Conservation (phyloP, 2,329 filamentous ascomycete genomes). For the Ilyonectria robusta region DNA sequence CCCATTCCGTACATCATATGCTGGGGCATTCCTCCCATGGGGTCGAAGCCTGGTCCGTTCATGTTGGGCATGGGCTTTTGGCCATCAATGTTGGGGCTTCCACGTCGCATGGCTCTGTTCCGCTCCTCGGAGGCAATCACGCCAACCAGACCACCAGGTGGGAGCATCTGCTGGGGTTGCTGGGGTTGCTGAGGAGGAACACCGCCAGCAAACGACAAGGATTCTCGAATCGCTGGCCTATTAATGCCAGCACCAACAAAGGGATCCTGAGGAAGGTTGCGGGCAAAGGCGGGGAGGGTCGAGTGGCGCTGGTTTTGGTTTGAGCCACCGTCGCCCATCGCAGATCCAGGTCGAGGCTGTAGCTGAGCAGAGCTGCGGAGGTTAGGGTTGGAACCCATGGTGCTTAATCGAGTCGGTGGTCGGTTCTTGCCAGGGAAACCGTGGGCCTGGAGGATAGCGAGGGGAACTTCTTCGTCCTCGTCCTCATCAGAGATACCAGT, state of each 20-base stretch:
- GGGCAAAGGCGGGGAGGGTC: conserved; percentile 84
- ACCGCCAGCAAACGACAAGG: conserved; percentile 77
- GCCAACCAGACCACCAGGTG: conserved; percentile 85
- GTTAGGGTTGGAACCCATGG: conserved; percentile 79
- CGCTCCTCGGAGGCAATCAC: conserved; percentile 91
- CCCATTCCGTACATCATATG: conserved; percentile 58
- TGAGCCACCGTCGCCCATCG: conserved; percentile 64
- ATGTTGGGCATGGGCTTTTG: conserved; percentile 56
- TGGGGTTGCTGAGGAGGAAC: conserved; percentile 56
- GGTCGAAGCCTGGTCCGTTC: conserved; percentile 62
- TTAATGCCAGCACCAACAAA: conserved; percentile 86
- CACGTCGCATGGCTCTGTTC: conserved; percentile 81
- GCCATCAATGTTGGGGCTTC: conserved; percentile 78
- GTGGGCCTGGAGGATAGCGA: conserved; percentile 89
- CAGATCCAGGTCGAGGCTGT: conserved; percentile 68
- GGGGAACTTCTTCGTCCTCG: conserved; percentile 90
- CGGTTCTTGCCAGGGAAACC: conserved; percentile 87
- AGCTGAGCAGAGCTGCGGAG: conserved; percentile 68
- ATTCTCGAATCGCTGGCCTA: conserved; percentile 80
- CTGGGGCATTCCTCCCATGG: conserved; percentile 63
- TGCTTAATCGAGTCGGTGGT: conserved; percentile 77
- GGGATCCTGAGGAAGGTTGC: conserved; percentile 86
- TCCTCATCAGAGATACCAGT: conserved; percentile 80
- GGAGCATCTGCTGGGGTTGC: conserved; percentile 57
- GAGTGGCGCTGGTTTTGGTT: conserved; percentile 50